These are phyloP conservation scores for Volvariella volvacea DNA, from an alignment of 1,284 basidiomycete species.

Conservation along the genomic window DNA sequence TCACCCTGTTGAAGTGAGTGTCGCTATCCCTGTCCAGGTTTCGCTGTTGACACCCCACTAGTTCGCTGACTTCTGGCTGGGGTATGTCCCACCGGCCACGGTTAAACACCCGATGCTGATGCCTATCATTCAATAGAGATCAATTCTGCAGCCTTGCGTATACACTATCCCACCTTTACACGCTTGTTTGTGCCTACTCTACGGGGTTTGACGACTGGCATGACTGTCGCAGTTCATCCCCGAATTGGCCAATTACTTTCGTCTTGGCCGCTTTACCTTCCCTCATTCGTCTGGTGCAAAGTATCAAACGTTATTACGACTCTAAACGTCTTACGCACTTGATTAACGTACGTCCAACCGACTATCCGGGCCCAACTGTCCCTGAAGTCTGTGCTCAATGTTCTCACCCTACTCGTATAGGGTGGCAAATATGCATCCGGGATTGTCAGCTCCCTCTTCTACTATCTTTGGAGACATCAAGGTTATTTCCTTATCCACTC, in stretches of 20 bases:
- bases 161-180: constrained; percentile 67
- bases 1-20: constrained; percentile 61
- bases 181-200: constrained; percentile 69
- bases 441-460: constrained; percentile 59
- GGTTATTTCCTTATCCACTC: constrained; percentile 31
- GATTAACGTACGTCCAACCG: constrained; percentile 62
- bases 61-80: constrained; percentile 82
- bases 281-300: constrained; percentile 76
- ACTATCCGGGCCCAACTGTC: neutral
- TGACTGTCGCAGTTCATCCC: constrained; percentile 34
- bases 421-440: constrained; percentile 75
- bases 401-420: too few relatives aligned
- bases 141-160: constrained; percentile 78
- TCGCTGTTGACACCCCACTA: constrained; percentile 18
- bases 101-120: constrained; percentile 14
- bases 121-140: constrained; percentile 54
- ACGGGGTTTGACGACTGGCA: constrained; percentile 45
- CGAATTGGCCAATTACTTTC: constrained; percentile 56
- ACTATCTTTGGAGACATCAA: constrained; percentile 67
- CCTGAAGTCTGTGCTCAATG: constrained; percentile 4
- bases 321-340: constrained; percentile 72
- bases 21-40: constrained; percentile 1
- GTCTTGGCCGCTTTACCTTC: constrained; percentile 56
- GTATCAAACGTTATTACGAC: constrained; percentile 81
- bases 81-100: constrained; percentile 36